Percentiles rank a stretch among this genome's conserved stretches.
These are phyloP conservation scores for Ceratocystis harringtonii DNA, from an alignment of 2,329 filamentous ascomycete genomes.

Conservation along the genomic window DNA sequence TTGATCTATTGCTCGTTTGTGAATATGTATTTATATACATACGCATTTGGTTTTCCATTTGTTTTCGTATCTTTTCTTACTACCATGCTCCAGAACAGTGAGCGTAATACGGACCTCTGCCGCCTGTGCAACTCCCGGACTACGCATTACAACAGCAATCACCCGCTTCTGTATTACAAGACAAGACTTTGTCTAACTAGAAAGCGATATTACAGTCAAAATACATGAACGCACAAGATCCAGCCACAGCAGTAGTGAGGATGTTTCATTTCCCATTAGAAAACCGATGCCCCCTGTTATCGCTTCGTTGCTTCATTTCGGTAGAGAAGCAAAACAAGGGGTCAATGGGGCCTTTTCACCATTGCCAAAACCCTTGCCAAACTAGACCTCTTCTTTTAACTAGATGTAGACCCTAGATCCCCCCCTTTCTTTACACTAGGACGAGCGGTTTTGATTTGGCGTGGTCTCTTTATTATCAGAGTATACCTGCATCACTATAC, in stretches of 20 bases:
- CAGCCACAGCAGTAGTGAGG: not conserved
- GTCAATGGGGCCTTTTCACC: not conserved
- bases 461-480: not conserved
- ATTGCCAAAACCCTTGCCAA: not conserved
- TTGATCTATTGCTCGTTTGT: not conserved
- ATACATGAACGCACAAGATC: not conserved
- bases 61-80: not conserved
- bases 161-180: not conserved
- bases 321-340: slow-evolving; percentile 9
- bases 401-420: not conserved
- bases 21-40: not conserved
- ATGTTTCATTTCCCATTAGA: not conserved
- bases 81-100: not conserved
- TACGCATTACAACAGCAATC: not conserved
- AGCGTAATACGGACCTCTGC: not conserved
- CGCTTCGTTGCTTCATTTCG: slow-evolving; percentile 7
- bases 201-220: not conserved
- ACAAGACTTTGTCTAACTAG: not conserved
- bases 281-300: not conserved
- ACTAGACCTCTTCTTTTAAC: not conserved
- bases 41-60: not conserved
- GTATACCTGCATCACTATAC: not conserved
- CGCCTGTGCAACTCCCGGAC: not conserved
- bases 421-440: not conserved
- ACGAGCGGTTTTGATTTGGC: not conserved